phyloP scores from a whole-genome alignment of 1,284 basidiomycete genomes.

The Ganoderma lingzhi region DNA sequence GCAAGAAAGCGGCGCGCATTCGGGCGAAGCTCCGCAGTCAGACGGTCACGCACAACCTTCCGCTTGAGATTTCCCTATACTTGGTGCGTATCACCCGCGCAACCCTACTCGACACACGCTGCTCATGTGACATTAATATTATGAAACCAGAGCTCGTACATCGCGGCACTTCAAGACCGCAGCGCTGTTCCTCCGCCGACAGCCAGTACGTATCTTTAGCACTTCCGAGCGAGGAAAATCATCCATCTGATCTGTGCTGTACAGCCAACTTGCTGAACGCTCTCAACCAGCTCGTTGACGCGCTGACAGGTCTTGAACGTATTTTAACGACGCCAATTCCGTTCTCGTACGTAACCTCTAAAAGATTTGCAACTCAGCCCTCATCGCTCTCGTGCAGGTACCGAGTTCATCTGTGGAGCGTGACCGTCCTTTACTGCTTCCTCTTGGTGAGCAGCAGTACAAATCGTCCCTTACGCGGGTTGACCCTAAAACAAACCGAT shows the following conservation, averaged over 20 bases:
- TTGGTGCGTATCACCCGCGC: constrained; percentile 54
- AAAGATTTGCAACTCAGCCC: not conserved
- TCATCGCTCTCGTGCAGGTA: constrained; percentile 51
- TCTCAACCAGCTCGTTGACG: constrained; percentile 69
- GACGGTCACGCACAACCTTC: constrained; percentile 69
- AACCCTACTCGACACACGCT: not conserved
- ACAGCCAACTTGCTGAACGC: constrained; percentile 60
- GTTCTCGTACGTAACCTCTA: constrained; percentile 59
- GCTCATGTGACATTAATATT: not conserved
- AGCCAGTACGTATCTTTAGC: constrained; percentile 52
- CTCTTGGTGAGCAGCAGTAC: constrained; percentile 51
- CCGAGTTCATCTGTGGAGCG: constrained; percentile 70
- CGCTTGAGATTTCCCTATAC: constrained; percentile 78
- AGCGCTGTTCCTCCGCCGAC: constrained; percentile 74
- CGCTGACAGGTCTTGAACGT: constrained; percentile 75
- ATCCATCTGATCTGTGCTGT: not conserved
- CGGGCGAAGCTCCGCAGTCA: constrained; percentile 57
- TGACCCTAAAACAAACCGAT: not conserved
- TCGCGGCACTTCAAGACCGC: constrained; percentile 65
- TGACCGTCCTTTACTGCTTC: constrained; percentile 65
- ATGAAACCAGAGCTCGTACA: constrained; percentile 64
- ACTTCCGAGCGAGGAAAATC: not conserved
- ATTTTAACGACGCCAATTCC: constrained; percentile 85
- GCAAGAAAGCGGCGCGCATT: constrained; percentile 63
- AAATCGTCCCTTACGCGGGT: not conserved